Conservation (phyloP, 2,329 filamentous ascomycete species). For the Neophaeococcomyces aloes region DNA sequence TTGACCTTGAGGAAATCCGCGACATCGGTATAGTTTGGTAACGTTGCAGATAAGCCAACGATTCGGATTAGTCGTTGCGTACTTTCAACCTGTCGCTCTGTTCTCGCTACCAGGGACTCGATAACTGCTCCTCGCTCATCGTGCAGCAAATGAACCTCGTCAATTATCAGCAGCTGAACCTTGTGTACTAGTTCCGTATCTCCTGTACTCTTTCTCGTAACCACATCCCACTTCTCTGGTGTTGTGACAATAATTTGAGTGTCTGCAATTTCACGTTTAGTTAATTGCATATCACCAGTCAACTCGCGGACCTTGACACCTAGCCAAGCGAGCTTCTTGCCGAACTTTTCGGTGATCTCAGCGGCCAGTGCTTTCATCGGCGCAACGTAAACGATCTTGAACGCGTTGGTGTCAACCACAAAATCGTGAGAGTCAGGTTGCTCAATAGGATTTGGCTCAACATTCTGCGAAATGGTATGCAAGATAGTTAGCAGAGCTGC, state of each 20-base stretch:
- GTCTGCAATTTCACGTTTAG: slow-evolving; percentile 86
- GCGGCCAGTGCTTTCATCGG: slow-evolving; percentile 98
- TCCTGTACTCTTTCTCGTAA: slow-evolving; percentile 91
- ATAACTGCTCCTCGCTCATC: slow-evolving; percentile 93
- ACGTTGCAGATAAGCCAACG: slow-evolving; percentile 83
- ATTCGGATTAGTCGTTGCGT: slow-evolving; percentile 96
- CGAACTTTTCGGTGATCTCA: slow-evolving; percentile 89
- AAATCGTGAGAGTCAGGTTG: slow-evolving; percentile 65
- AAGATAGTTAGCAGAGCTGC: slow-evolving; percentile 94
- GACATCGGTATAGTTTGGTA: slow-evolving; percentile 94
- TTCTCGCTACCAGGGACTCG: slow-evolving; percentile 89
- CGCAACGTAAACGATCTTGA: slow-evolving; percentile 97
- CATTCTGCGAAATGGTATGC: slow-evolving; percentile 79
- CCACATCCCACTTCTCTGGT: slow-evolving; percentile 98
- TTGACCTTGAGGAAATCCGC: slow-evolving; percentile 97
- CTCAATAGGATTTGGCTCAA: slow-evolving; percentile 67
- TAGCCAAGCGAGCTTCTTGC: slow-evolving; percentile 85
- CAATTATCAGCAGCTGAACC: slow-evolving; percentile 88
- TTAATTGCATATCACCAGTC: slow-evolving; percentile 97
- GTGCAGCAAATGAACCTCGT: slow-evolving; percentile 98
- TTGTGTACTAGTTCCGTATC: slow-evolving; percentile 98
- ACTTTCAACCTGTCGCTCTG: slow-evolving; percentile 91
- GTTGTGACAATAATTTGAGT: slow-evolving; percentile 98
- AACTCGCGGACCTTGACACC: slow-evolving; percentile 85
- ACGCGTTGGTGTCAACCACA: slow-evolving; percentile 70